Evolutionary conservation across 805 yeast genomes (phyloP), one percentile per base, ranked within the genome.

Genomic region (Ascoidea tarda): DNA sequence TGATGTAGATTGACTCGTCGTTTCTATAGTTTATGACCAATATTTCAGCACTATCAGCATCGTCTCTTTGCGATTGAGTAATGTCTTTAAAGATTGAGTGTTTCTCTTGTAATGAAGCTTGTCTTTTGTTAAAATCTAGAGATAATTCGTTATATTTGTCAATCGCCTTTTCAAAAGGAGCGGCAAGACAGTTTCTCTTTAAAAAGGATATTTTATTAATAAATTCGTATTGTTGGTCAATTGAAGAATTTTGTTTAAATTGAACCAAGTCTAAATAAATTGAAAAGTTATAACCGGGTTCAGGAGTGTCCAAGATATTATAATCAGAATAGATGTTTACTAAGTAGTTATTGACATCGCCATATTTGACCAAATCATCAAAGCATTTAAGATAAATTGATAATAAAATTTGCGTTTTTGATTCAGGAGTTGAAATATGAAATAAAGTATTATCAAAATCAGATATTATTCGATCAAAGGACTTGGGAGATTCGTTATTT

Each of bases 391-490:
- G 78, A 57, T 76, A 78, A 51, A 88, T 72, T 31, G 93, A 84
- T 32, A 88, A 69, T 57, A 84, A 70, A 54, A 88, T 68, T 64
- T 76, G 61, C 44, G 81, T 66, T 69, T 84, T 87, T 55, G 79
- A 73, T 59, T 82, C 89, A 2, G 90, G 87, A n/a, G 95, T 91
- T 49, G 96, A 84, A 56, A 93, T 73, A 67, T 91, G 98, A 69
- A 86, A 90, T 33, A 93, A 86, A 50, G 96, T 95, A 70, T 88
- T 88, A 68, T 93, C 99, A 61, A 93, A 93, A 71, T 93, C 99
- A 46, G 95, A 83, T 57, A 93, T 79, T 56, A 91, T 81, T 66
- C 97, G 79, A 68, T 93, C 97, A 57, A 88, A 72, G 5, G 79
- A 69, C 50, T 75, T 65, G 2, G 78, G 74, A 32, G 66, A 69